Conservation (phyloP, 75 land plant genomes). For the Selaginella moellendorffii region DNA sequence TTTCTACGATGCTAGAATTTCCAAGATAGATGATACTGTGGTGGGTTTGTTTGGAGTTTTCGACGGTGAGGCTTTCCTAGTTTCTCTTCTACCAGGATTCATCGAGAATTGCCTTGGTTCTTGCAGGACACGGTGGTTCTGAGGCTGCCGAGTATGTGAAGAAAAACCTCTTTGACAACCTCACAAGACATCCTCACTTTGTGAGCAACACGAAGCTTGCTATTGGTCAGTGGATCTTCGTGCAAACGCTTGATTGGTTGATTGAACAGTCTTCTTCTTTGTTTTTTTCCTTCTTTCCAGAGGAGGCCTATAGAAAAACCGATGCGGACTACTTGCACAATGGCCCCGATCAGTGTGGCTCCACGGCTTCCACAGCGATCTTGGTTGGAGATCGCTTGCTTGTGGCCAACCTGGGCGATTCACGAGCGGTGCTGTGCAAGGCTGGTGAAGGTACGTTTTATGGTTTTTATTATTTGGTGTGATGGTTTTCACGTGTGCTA, state of each 20-base stretch:
- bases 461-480: background rate
- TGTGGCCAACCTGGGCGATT: conserved; percentile 15
- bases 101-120: no score
- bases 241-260: no score
- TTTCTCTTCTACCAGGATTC: no score
- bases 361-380: conserved; percentile 16
- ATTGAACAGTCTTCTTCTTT: no score
- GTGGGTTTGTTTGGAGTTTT: conserved; percentile 66
- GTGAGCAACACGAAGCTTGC: conserved; percentile 57
- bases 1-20: conserved; percentile 47
- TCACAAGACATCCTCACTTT: conserved; percentile 55
- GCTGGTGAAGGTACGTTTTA: conserved; percentile 1
- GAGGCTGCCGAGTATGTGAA: conserved; percentile 72
- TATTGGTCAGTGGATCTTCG: conserved; percentile 39
- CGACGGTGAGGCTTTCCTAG: conserved; percentile 57
- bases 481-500: background rate
- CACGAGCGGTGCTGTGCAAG: conserved; percentile 9
- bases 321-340: conserved; percentile 10
- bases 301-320: conserved; percentile 10
- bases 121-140: conserved; percentile 73
- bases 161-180: conserved; percentile 57
- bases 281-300: background rate
- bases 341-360: conserved; percentile 1
- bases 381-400: conserved; percentile 13
- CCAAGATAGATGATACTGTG: conserved; percentile 34